These are phyloP conservation scores for Penicillium fimorum DNA, from an alignment of 495 filamentous ascomycete species.

Conservation along the genomic window DNA sequence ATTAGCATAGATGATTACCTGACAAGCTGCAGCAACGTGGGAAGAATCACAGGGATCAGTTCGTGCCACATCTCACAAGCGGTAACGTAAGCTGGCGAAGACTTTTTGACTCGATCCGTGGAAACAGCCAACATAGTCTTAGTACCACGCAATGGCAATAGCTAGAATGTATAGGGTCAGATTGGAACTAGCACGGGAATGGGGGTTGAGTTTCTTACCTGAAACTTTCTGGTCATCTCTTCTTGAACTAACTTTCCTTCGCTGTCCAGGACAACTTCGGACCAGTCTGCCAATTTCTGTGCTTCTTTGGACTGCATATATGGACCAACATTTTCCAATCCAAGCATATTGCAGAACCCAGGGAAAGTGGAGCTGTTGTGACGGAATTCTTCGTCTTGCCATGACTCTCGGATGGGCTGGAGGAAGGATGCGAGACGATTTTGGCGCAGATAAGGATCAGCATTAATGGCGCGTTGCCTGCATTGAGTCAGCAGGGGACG, in stretches of 20 bases:
- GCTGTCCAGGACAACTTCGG: constrained; percentile 66
- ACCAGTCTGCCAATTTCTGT: constrained; percentile 80
- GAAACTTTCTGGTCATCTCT: constrained; percentile 64
- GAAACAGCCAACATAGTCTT: constrained; percentile 88
- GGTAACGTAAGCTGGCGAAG: constrained; percentile 62
- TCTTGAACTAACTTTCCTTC: constrained; percentile 77
- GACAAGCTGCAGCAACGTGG: constrained; percentile 81
- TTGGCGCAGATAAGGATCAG: constrained; percentile 64
- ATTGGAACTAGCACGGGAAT: neutral
- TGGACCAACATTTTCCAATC: constrained; percentile 72
- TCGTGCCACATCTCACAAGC: constrained; percentile 81
- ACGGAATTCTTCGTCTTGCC: constrained; percentile 70
- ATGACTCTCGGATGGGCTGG: constrained; percentile 72
- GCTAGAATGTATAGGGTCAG: constrained; percentile 37
- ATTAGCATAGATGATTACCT: constrained; percentile 46
- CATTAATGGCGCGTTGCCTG: constrained; percentile 74
- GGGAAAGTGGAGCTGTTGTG: constrained; percentile 70
- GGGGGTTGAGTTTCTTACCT: constrained; percentile 43
- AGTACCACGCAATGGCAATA: constrained; percentile 77
- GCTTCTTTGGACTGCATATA: constrained; percentile 73
- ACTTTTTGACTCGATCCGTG: constrained; percentile 79
- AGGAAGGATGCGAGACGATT: constrained; percentile 70
- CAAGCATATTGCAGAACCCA: constrained; percentile 76
- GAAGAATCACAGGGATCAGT: constrained; percentile 76
- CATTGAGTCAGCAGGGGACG: constrained; percentile 13